Conservation (phyloP, 306 rosid species). For the Pyrus pyrifolia region DNA sequence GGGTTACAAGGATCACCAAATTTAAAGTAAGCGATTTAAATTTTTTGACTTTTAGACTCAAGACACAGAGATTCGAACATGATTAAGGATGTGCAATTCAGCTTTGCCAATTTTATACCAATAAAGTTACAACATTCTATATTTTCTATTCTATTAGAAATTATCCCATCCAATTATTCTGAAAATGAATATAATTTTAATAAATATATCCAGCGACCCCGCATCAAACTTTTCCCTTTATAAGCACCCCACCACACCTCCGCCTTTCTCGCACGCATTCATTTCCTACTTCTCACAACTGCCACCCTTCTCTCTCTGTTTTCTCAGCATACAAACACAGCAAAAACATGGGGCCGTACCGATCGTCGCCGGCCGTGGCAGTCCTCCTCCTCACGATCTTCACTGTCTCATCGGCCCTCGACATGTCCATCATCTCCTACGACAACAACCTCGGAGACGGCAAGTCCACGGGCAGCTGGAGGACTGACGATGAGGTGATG, state of each 20-base stretch:
- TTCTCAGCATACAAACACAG: not conserved
- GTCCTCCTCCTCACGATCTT: conserved; percentile 24
- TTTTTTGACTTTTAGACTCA: too few species aligned
- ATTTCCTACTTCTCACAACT: not conserved
- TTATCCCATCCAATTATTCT: not conserved
- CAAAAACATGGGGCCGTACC: conserved; percentile 37
- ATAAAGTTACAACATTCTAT: not conserved
- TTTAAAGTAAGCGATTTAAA: too few species aligned
- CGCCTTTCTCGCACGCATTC: conserved; percentile 2
- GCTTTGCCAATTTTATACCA: not conserved
- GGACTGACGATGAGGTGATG: conserved; percentile 56
- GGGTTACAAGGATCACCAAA: too few species aligned
- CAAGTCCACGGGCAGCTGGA: conserved; percentile 16
- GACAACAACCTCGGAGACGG: conserved; percentile 13
- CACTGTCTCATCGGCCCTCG: conserved; percentile 47
- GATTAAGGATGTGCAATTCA: too few species aligned
- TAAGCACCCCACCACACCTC: conserved; percentile 28
- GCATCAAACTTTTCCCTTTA: conserved; percentile 13
- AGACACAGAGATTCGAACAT: accelerated
- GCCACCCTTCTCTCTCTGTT: not conserved
- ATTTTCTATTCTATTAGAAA: not conserved
- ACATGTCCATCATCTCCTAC: conserved; percentile 68
- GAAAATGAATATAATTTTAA: too few species aligned
- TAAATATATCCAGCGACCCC: not conserved
- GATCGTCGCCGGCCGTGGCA: conserved; percentile 27